Evolutionary conservation across 306 rosid species (phyloP).

Genomic region (Cucurbita maxima): DNA sequence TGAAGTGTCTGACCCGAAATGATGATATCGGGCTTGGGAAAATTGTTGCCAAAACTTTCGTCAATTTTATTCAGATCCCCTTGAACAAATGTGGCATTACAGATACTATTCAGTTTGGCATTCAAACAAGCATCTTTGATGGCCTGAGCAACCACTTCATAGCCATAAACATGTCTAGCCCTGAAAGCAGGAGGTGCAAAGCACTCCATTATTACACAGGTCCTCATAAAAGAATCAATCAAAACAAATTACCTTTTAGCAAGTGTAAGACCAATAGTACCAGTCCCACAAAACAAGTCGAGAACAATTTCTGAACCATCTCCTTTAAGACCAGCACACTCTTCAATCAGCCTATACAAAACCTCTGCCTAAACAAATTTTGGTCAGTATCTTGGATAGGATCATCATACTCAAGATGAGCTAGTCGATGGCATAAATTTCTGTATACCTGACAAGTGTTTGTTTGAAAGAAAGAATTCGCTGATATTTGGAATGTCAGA

Average conservation of each 20-base stretch:
- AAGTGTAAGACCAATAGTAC: conserved; percentile 87
- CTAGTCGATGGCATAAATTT: not conserved
- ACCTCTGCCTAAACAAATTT: conserved; percentile 62
- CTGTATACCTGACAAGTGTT: conserved; percentile 68
- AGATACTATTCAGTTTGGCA: conserved; percentile 54
- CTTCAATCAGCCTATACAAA: conserved; percentile 71
- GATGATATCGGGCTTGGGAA: conserved; percentile 82
- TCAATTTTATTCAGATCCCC: conserved; percentile 93
- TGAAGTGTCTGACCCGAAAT: conserved; percentile 48
- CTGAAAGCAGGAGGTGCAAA: conserved; percentile 12
- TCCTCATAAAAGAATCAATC: not conserved
- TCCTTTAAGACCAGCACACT: conserved; percentile 64
- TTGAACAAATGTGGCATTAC: conserved; percentile 78
- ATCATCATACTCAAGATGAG: conserved; percentile 12
- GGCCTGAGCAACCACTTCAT: conserved; percentile 89
- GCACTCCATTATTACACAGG: not conserved
- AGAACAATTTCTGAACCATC: conserved; percentile 86
- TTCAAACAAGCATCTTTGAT: conserved; percentile 70
- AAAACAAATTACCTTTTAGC: conserved; percentile 50
- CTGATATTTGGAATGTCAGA: conserved; percentile 87
- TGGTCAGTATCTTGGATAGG: conserved; percentile 2
- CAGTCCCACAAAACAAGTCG: conserved; percentile 97
- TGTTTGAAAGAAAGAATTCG: conserved; percentile 93
- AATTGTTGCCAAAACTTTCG: conserved; percentile 60
- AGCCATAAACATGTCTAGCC: conserved; percentile 79